Evolutionary conservation across 768 basidiomycete species (phyloP).

Genomic region (Lentinula edodes): DNA sequence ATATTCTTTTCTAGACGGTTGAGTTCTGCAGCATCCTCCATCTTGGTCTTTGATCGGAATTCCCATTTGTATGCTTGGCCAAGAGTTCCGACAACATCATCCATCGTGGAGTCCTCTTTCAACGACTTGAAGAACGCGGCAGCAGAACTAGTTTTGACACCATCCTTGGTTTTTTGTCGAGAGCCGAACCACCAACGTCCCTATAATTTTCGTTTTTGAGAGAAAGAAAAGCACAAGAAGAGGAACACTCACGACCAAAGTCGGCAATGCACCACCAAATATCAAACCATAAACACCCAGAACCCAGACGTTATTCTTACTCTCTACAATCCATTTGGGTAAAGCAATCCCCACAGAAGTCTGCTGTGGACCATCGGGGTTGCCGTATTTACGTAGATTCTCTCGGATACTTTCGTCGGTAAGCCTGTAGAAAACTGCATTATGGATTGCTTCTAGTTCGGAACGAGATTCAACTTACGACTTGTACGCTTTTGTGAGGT

Average conservation of each 20-base stretch:
- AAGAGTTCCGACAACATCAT: constrained; percentile 68
- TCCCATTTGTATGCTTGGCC: constrained; percentile 65
- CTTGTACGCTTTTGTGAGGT: constrained; percentile 97
- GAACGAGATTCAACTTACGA: constrained; percentile 45
- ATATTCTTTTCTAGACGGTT: constrained; percentile 49
- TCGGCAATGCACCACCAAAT: constrained; percentile 85
- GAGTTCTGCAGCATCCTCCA: constrained; percentile 30
- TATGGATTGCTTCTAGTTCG: not conserved
- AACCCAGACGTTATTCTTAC: constrained; percentile 88
- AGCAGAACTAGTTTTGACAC: constrained; percentile 75
- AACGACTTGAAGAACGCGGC: constrained; percentile 83
- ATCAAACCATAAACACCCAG: constrained; percentile 81
- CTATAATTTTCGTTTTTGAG: constrained; percentile 22
- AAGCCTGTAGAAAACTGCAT: constrained; percentile 41
- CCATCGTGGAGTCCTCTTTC: constrained; percentile 72
- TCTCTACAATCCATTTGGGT: constrained; percentile 89
- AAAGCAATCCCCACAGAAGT: constrained; percentile 92
- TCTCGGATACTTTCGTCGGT: constrained; percentile 90
- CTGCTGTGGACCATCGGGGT: constrained; percentile 96
- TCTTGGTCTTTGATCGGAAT: constrained; percentile 22
- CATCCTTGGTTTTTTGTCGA: constrained; percentile 86
- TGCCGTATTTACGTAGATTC: constrained; percentile 85
- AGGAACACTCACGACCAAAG: constrained; percentile 57
- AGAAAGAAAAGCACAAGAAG: not conserved
- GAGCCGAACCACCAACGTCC: constrained; percentile 98